Conservation (phyloP, 2,329 filamentous ascomycete genomes). For the Xylaria polymorpha region DNA sequence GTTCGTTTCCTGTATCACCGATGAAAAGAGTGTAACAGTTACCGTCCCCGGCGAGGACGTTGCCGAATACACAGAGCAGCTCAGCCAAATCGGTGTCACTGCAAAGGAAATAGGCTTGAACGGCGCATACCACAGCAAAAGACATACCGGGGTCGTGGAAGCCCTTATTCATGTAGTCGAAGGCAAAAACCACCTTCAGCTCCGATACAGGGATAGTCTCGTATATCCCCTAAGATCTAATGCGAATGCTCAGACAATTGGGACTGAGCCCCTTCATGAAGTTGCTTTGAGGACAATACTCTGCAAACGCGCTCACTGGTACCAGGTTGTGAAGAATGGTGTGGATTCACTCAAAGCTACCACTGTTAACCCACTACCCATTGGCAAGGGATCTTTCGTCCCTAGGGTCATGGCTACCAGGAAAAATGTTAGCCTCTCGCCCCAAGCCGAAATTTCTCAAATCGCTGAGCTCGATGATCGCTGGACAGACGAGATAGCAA, state of each 20-base stretch:
- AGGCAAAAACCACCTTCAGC: neutral
- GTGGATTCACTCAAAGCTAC: neutral
- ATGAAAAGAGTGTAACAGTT: conserved; percentile 15
- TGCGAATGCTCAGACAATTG: conserved; percentile 12
- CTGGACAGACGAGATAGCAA: conserved; percentile 22
- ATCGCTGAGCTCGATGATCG: neutral
- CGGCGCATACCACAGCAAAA: conserved; percentile 16
- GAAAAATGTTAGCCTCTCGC: neutral
- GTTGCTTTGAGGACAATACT: conserved; percentile 17
- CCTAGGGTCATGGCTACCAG: neutral
- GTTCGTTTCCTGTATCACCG: conserved; percentile 17
- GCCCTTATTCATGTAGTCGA: neutral
- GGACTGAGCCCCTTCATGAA: conserved; percentile 4
- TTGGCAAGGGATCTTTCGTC: conserved; percentile 14
- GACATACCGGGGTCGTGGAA: neutral
- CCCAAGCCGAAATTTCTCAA: neutral
- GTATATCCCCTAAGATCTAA: conserved; percentile 18
- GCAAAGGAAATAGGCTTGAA: conserved; percentile 16
- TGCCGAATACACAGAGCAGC: neutral
- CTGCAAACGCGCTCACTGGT: conserved; percentile 12
- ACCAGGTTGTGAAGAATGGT: conserved; percentile 9
- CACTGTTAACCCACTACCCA: neutral
- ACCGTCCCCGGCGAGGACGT: conserved; percentile 1
- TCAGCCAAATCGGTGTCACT: conserved; percentile 9
- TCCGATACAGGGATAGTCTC: neutral